Percentiles rank a stretch among this genome's conserved stretches.
These are phyloP conservation scores for Alternaria rosae DNA, from an alignment of 2,329 filamentous ascomycete species.

Conservation along the genomic window DNA sequence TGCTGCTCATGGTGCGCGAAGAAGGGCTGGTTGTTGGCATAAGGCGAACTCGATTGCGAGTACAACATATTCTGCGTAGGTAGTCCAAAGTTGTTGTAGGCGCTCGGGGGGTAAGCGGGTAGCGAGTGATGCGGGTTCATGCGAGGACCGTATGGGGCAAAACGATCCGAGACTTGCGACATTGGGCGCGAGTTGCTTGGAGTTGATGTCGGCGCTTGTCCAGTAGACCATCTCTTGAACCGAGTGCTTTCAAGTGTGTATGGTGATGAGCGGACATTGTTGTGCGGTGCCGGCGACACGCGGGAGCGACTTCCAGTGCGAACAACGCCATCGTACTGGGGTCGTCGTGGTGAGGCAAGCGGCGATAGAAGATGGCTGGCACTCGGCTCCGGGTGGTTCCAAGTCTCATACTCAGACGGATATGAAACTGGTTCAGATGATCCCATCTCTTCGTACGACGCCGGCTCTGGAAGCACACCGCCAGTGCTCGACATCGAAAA, in stretches of 20 bases:
- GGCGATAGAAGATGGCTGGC: constrained; percentile 73
- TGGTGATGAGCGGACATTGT: constrained; percentile 71
- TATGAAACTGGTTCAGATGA: constrained; percentile 73
- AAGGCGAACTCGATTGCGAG: constrained; percentile 60
- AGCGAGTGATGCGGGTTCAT: constrained; percentile 55
- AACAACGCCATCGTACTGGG: constrained; percentile 59
- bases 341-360: constrained; percentile 73
- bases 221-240: constrained; percentile 80
- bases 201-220: constrained; percentile 66
- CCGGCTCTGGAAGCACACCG: constrained; percentile 67
- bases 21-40: constrained; percentile 56
- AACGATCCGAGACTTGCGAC: constrained; percentile 65
- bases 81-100: constrained; percentile 41
- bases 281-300: constrained; percentile 74
- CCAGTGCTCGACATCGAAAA: constrained; percentile 72
- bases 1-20: constrained; percentile 59
- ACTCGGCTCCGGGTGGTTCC: constrained; percentile 71
- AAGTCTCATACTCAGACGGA: constrained; percentile 65
- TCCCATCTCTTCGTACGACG: constrained; percentile 75
- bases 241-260: constrained; percentile 73
- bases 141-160: constrained; percentile 66
- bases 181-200: constrained; percentile 65
- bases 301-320: constrained; percentile 70
- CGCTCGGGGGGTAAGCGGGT: constrained; percentile 46
- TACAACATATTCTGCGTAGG: constrained; percentile 48